These are phyloP conservation scores for Laguncularia racemosa DNA, from an alignment of 345 rosid species.

Conservation along the genomic window DNA sequence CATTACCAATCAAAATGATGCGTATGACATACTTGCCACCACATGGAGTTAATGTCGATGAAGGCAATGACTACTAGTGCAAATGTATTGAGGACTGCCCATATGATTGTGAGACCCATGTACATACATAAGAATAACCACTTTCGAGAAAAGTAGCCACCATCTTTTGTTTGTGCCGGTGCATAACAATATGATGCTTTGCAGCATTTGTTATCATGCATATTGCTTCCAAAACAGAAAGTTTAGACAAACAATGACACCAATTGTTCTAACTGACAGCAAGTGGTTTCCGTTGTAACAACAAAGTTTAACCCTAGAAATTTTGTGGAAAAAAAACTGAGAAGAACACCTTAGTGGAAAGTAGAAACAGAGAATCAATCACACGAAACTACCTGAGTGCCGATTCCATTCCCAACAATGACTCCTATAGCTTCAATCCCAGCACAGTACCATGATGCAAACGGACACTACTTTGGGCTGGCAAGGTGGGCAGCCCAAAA, in stretches of 20 bases:
- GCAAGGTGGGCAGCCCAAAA: conserved; percentile 66
- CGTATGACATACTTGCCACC: conserved; percentile 53
- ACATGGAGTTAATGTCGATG: conserved; percentile 51
- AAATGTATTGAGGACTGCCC: conserved; percentile 61
- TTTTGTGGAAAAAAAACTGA: no score
- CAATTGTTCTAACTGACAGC: not conserved
- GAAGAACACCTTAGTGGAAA: no score
- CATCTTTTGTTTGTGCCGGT: conserved; percentile 49
- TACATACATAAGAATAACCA: conserved; percentile 54
- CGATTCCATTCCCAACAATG: conserved; percentile 50
- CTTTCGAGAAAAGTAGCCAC: conserved; percentile 54
- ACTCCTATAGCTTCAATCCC: conserved; percentile 62
- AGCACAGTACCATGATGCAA: conserved; percentile 67
- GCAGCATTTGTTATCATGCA: conserved; percentile 54
- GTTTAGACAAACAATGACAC: conserved; percentile 2
- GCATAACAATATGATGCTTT: conserved; percentile 47
- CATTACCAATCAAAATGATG: no score
- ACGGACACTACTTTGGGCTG: conserved; percentile 60
- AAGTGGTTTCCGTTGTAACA: no score
- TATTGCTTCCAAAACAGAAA: conserved; percentile 29
- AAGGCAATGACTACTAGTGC: conserved; percentile 53
- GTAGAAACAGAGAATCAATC: not conserved
- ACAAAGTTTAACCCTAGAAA: no score
- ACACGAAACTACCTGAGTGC: conserved; percentile 42
- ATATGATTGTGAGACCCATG: conserved; percentile 39